Conservation (phyloP, 2,329 filamentous ascomycete species). For the Elsinoe batatas region DNA sequence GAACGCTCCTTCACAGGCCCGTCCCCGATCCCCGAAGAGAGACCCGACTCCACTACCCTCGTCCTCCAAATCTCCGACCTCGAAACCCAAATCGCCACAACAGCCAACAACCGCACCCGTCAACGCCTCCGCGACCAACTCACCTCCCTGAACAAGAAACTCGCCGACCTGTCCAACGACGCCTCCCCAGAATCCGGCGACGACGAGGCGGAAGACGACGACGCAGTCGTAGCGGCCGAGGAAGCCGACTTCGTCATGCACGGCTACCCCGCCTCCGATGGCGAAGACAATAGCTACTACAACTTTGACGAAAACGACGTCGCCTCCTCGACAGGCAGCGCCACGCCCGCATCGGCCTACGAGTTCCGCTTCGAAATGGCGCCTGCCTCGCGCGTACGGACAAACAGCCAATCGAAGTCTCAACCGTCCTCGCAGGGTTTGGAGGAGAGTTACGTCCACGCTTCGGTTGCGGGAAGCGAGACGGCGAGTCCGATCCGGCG, state of each 20-base stretch:
- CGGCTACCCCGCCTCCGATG: slow-evolving; percentile 23
- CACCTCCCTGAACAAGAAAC: slow-evolving; percentile 24
- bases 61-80: slow-evolving; percentile 25
- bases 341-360: slow-evolving; percentile 22
- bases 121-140: slow-evolving; percentile 25
- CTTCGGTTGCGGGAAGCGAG: slow-evolving; percentile 6
- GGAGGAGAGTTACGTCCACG: slow-evolving; percentile 16
- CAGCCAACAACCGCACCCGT: slow-evolving; percentile 22
- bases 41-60: slow-evolving; percentile 18
- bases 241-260: slow-evolving; percentile 21
- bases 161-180: slow-evolving; percentile 24
- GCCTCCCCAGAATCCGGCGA: slow-evolving; percentile 22
- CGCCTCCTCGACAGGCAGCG: slow-evolving; percentile 14
- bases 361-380: slow-evolving; percentile 21
- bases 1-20: slow-evolving; percentile 7
- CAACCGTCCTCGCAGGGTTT: background rate
- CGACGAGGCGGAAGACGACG: slow-evolving; percentile 18
- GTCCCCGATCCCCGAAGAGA: background rate
- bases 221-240: slow-evolving; percentile 15
- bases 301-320: slow-evolving; percentile 23
- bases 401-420: background rate
- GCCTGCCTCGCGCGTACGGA: background rate
- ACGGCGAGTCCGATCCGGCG: slow-evolving; percentile 2
- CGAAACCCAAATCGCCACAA: slow-evolving; percentile 28
- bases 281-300: slow-evolving; percentile 25